Percentiles rank a stretch among this genome's conserved stretches.
phyloP scores from a whole-genome alignment of 139 green algal species.

The Eudorina sp. region DNA sequence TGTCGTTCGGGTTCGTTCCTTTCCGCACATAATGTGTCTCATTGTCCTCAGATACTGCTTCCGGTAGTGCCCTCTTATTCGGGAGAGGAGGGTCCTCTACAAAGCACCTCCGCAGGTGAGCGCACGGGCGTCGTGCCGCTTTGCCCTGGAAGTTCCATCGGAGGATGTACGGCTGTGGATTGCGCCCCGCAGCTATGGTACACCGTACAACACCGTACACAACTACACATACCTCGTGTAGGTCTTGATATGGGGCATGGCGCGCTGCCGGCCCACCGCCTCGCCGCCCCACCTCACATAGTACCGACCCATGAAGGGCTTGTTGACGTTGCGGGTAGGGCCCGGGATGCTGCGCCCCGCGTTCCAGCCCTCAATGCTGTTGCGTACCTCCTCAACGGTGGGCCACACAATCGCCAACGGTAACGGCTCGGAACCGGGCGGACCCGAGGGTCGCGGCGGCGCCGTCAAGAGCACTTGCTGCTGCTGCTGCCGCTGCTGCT shows the following conservation, averaged over 20 bases:
- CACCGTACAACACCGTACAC: too few relatives aligned
- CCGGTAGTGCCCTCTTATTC: too few relatives aligned
- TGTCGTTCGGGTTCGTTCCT: too few relatives aligned
- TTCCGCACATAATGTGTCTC: too few relatives aligned
- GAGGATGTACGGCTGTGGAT: too few relatives aligned
- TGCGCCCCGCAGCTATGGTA: too few relatives aligned
- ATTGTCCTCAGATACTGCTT: too few relatives aligned
- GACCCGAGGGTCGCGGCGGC: conserved; percentile 3
- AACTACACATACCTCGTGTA: conserved; percentile 59
- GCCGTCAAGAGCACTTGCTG: not conserved
- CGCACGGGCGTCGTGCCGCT: too few relatives aligned
- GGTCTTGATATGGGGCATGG: conserved; percentile 90
- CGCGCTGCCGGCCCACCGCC: conserved; percentile 67
- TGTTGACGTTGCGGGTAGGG: conserved; percentile 69
- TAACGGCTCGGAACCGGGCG: conserved; percentile 11
- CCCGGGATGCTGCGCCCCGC: conserved; percentile 80
- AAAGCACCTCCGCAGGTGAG: too few relatives aligned
- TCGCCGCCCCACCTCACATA: conserved; percentile 73
- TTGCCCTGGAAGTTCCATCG: too few relatives aligned
- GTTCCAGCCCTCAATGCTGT: conserved; percentile 79
- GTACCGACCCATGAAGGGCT: conserved; percentile 73
- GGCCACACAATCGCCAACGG: conserved; percentile 73
- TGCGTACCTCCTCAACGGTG: conserved; percentile 73
- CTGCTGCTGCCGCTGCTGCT: not conserved
- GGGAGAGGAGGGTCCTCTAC: too few relatives aligned